phyloP scores from a whole-genome alignment of 495 filamentous ascomycete species.

The Penicillium mononematosum region DNA sequence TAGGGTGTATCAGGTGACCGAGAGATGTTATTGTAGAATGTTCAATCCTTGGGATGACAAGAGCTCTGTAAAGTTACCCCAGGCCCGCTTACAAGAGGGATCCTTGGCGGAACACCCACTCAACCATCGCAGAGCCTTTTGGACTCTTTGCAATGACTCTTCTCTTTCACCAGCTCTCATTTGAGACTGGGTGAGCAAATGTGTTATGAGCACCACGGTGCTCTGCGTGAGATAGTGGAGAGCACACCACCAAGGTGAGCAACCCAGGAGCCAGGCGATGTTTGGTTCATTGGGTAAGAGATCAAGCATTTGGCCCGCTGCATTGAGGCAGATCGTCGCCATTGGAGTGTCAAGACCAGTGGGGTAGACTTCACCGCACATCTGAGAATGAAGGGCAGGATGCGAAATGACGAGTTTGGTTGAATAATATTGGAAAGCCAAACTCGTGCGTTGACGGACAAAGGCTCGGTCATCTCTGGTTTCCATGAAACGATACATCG shows the following conservation, averaged over 20 bases:
- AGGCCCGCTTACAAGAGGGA: conserved; percentile 4
- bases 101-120: conserved; percentile 2
- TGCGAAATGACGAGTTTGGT: conserved; percentile 55
- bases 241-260: conserved; percentile 57
- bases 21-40: background rate
- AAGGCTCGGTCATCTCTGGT: conserved; percentile 20
- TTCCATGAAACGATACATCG: conserved; percentile 41
- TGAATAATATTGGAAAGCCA: conserved; percentile 54
- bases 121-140: conserved; percentile 6
- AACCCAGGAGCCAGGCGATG: conserved; percentile 39
- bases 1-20: background rate
- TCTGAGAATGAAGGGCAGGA: conserved; percentile 52
- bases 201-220: conserved; percentile 26
- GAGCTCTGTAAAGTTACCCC: conserved; percentile 7
- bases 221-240: conserved; percentile 61
- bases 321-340: conserved; percentile 47
- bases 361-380: conserved; percentile 24
- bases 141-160: background rate
- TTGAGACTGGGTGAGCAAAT: conserved; percentile 42
- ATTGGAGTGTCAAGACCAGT: conserved; percentile 40
- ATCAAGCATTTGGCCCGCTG: conserved; percentile 48
- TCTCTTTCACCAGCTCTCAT: background rate
- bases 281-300: conserved; percentile 44
- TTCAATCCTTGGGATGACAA: conserved; percentile 5
- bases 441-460: conserved; percentile 26